phyloP scores from a whole-genome alignment of 1,284 basidiomycete genomes.

The Tylopilus sp. region DNA sequence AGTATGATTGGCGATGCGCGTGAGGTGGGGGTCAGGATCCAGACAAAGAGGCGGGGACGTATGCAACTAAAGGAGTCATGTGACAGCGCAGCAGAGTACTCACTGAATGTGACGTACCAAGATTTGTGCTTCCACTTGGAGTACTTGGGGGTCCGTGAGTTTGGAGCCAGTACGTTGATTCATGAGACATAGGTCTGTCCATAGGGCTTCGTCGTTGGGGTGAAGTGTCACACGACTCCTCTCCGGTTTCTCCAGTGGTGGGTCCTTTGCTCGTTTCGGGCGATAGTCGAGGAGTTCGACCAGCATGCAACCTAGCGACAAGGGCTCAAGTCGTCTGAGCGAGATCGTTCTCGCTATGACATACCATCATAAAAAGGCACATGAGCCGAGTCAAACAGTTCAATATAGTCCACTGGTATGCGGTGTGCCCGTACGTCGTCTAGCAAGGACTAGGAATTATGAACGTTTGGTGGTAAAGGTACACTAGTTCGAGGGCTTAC shows the following conservation, averaged over 20 bases:
- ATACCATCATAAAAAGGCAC: constrained; percentile 78
- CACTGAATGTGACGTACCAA: constrained; percentile 44
- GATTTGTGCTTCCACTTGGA: constrained; percentile 68
- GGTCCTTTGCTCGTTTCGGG: constrained; percentile 51
- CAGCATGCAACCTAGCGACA: constrained; percentile 64
- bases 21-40: constrained; percentile 69
- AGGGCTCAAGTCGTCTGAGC: constrained; percentile 2
- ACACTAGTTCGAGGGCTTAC: constrained; percentile 37
- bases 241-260: constrained; percentile 53
- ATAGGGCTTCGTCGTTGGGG: constrained; percentile 69
- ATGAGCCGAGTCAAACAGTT: constrained; percentile 64
- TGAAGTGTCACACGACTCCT: constrained; percentile 66
- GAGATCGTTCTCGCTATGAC: constrained; percentile 6
- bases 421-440: constrained; percentile 75
- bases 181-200: constrained; percentile 68
- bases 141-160: constrained; percentile 65
- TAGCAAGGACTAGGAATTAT: constrained; percentile 53
- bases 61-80: constrained; percentile 47
- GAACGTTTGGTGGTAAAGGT: constrained; percentile 6
- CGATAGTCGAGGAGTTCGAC: constrained; percentile 76
- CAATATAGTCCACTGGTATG: constrained; percentile 78
- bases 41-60: constrained; percentile 71
- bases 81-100: constrained; percentile 1
- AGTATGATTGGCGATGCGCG: constrained; percentile 67
- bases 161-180: constrained; percentile 52